Percentiles rank a stretch among this genome's conserved stretches.
Evolutionary conservation across 495 filamentous ascomycete species (phyloP).

Genomic region (Penicillium desertorum): DNA sequence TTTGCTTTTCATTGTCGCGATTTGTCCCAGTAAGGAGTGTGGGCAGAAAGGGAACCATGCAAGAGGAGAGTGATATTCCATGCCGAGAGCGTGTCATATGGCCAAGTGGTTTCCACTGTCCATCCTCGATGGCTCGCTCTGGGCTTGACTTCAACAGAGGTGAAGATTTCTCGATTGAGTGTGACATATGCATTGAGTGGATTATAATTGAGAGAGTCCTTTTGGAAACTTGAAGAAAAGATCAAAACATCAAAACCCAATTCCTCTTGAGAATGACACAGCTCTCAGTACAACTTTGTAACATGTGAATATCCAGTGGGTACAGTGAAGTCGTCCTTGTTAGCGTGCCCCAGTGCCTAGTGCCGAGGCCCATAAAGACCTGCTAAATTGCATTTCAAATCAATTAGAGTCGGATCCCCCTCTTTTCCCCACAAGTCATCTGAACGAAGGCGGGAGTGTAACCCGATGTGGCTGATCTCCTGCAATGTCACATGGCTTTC

Average conservation of each 20-base stretch:
- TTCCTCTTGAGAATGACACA: neutral
- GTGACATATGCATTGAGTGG: slow-evolving; percentile 3
- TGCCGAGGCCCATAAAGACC: neutral
- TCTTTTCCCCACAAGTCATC: neutral
- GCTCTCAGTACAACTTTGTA: neutral
- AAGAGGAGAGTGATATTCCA: slow-evolving; percentile 1
- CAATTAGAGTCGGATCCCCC: neutral
- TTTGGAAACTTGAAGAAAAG: slow-evolving; percentile 1
- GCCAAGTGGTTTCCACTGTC: slow-evolving; percentile 4
- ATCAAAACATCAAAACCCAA: neutral
- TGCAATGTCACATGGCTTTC: neutral
- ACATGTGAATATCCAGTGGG: slow-evolving; percentile 2
- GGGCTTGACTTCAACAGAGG: neutral
- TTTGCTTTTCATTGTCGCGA: slow-evolving; percentile 15
- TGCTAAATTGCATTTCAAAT: neutral
- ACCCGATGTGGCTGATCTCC: neutral
- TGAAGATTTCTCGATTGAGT: slow-evolving; percentile 2
- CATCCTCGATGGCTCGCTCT: slow-evolving; percentile 4
- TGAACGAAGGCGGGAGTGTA: neutral
- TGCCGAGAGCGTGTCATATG: slow-evolving; percentile 4
- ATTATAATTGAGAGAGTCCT: neutral
- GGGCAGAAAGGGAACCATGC: slow-evolving; percentile 2
- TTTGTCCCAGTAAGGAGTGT: slow-evolving; percentile 21
- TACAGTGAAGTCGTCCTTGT: slow-evolving; percentile 1
- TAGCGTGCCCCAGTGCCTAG: neutral